phyloP scores from a whole-genome alignment of 306 rosid species.

The Castanopsis chinensis region DNA sequence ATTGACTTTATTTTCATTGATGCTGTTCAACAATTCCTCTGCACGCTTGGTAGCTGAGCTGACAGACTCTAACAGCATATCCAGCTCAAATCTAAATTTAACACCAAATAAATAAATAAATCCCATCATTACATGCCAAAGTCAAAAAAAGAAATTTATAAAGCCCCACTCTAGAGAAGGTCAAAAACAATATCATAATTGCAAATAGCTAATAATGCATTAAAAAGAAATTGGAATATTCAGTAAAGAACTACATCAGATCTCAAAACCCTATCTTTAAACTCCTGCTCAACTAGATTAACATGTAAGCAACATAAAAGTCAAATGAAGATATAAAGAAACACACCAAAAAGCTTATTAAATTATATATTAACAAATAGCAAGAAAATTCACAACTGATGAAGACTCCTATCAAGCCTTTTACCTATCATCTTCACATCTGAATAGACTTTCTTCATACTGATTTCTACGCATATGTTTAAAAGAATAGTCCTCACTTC shows the following conservation, averaged over 20 bases:
- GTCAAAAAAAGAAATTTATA: not conserved
- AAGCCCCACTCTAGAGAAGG: conserved; percentile 17
- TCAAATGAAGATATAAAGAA: conserved; percentile 4
- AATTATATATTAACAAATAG: not conserved
- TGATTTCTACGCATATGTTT: conserved; percentile 98
- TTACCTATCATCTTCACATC: conserved; percentile 99
- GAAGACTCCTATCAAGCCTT: not conserved
- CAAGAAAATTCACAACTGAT: not conserved
- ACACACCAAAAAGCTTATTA: not conserved
- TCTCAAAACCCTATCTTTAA: not conserved
- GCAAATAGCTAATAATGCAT: not conserved
- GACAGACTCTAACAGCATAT: conserved; percentile 95
- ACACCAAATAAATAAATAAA: conserved; percentile 16
- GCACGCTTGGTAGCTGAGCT: conserved; percentile 81
- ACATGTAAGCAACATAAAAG: not conserved
- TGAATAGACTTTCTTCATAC: conserved; percentile 92
- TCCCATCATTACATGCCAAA: conserved; percentile 13
- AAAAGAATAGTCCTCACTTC: conserved; percentile 99
- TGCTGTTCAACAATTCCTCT: conserved; percentile 73
- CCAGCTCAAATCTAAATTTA: conserved; percentile 84
- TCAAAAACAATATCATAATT: conserved; percentile 6
- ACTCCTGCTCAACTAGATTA: not conserved
- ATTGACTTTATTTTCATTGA: conserved; percentile 57
- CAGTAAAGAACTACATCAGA: conserved; percentile 8
- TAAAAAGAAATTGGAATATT: not conserved